phyloP scores from a whole-genome alignment of 2,329 filamentous ascomycete genomes.

The Metarhizium guizhouense region DNA sequence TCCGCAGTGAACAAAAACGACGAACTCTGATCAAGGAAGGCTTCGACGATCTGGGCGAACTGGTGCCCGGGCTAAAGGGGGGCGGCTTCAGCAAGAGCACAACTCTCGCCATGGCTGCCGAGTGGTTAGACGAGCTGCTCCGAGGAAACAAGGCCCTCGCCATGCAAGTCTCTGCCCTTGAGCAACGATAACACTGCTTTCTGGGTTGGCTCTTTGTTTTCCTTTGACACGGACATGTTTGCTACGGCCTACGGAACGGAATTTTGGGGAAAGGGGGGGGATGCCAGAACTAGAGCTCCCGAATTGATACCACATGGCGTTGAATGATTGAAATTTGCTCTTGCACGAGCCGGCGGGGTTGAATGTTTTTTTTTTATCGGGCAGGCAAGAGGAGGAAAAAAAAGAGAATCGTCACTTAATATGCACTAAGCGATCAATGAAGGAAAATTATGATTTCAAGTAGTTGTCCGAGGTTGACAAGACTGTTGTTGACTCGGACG shows the following conservation, averaged over 20 bases:
- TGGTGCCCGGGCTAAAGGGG: conserved; percentile 66
- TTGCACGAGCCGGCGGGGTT: not conserved
- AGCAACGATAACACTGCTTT: not conserved
- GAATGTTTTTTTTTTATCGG: not conserved
- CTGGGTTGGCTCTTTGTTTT: not conserved
- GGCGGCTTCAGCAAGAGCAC: conserved; percentile 78
- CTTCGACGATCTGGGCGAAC: conserved; percentile 67
- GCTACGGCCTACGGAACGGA: not conserved
- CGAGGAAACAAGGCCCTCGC: conserved; percentile 56
- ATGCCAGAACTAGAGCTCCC: not conserved
- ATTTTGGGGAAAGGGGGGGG: not conserved
- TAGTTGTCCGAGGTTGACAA: not conserved
- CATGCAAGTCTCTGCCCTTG: conserved; percentile 1
- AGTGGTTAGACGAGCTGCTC: conserved; percentile 68
- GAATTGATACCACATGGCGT: not conserved
- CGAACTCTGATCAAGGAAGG: conserved; percentile 73
- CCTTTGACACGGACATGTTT: not conserved
- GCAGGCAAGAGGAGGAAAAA: not conserved
- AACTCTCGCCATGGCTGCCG: conserved; percentile 64
- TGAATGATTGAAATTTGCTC: not conserved
- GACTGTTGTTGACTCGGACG: not conserved
- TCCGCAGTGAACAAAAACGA: conserved; percentile 79
- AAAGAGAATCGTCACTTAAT: not conserved
- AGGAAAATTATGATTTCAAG: not conserved
- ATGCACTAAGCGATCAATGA: not conserved